These are phyloP conservation scores for Sphaerulina populicola DNA, from an alignment of 2,329 filamentous ascomycete species.

Conservation along the genomic window DNA sequence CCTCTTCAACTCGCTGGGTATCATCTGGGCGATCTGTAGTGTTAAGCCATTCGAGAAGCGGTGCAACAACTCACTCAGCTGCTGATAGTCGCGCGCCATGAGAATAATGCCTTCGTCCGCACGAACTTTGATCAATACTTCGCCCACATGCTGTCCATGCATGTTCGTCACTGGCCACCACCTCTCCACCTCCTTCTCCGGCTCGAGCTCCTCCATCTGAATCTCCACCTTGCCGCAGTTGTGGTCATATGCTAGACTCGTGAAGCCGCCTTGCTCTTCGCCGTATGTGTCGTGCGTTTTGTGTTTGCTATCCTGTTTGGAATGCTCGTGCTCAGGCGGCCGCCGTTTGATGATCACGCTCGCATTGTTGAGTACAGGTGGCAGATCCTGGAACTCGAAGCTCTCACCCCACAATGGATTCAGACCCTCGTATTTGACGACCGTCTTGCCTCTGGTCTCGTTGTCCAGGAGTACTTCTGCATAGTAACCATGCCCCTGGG, in stretches of 20 bases:
- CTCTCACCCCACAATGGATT: conserved; percentile 78
- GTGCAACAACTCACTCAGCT: conserved; percentile 73
- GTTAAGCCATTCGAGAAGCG: conserved; percentile 77
- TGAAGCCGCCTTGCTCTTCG: conserved; percentile 36
- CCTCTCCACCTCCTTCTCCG: conserved; percentile 70
- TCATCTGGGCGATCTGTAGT: conserved; percentile 68
- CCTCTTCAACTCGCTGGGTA: conserved; percentile 69
- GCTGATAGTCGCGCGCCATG: conserved; percentile 74
- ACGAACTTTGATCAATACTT: conserved; percentile 72
- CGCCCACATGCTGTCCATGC: conserved; percentile 66
- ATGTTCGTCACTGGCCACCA: conserved; percentile 77
- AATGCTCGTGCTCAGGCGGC: conserved; percentile 31
- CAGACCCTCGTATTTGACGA: conserved; percentile 60
- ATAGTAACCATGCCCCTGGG: conserved; percentile 56
- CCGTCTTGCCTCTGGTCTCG: conserved; percentile 67
- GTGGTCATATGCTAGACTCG: conserved; percentile 42
- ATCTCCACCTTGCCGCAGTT: conserved; percentile 70
- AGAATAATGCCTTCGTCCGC: conserved; percentile 87
- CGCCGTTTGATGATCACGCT: conserved; percentile 63
- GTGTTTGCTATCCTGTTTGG: conserved; percentile 33
- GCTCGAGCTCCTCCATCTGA: conserved; percentile 66
- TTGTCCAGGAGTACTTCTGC: conserved; percentile 73
- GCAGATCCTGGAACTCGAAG: conserved; percentile 67
- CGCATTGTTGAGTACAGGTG: conserved; percentile 58
- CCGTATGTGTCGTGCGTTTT: conserved; percentile 35